phyloP scores from a whole-genome alignment of 2,329 filamentous ascomycete species.

The Mariannaea elegans region DNA sequence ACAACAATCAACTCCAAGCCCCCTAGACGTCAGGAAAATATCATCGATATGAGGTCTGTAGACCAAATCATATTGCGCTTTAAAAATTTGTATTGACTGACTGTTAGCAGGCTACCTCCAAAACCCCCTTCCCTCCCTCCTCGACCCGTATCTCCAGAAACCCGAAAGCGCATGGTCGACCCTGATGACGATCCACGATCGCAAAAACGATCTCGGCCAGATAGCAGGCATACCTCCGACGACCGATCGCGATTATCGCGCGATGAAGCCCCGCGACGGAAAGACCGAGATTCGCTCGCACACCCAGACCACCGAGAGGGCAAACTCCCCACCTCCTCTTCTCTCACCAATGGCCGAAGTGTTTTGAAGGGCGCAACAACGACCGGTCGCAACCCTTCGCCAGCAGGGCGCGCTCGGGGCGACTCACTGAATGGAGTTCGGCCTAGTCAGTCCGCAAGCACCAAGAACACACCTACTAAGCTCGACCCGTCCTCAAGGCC shows the following conservation, averaged over 20 bases:
- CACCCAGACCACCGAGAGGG: conserved; percentile 44
- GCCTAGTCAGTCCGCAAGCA: conserved; percentile 45
- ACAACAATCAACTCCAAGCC: conserved; percentile 40
- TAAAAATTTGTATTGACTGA: conserved; percentile 23
- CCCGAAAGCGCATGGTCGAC: conserved; percentile 58
- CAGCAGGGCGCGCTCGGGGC: conserved; percentile 50
- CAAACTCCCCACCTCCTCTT: conserved; percentile 36
- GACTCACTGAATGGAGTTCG: conserved; percentile 55
- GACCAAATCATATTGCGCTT: neutral
- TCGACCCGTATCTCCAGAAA: conserved; percentile 53
- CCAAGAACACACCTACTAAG: conserved; percentile 50
- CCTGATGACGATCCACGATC: conserved; percentile 54
- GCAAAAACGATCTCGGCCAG: conserved; percentile 57
- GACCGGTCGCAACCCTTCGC: conserved; percentile 44
- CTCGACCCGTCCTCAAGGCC: conserved; percentile 49
- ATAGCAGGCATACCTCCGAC: conserved; percentile 45
- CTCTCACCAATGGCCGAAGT: conserved; percentile 49
- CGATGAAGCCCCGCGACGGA: conserved; percentile 46
- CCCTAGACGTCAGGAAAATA: conserved; percentile 42
- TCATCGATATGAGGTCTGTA: conserved; percentile 44
- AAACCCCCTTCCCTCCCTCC: conserved; percentile 49
- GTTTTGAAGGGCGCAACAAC: conserved; percentile 43
- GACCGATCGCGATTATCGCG: conserved; percentile 44
- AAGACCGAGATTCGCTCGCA: conserved; percentile 41
- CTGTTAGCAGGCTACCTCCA: conserved; percentile 44